These are phyloP conservation scores for Colletotrichum scovillei DNA, from an alignment of 2,329 filamentous ascomycete species.

Conservation along the genomic window DNA sequence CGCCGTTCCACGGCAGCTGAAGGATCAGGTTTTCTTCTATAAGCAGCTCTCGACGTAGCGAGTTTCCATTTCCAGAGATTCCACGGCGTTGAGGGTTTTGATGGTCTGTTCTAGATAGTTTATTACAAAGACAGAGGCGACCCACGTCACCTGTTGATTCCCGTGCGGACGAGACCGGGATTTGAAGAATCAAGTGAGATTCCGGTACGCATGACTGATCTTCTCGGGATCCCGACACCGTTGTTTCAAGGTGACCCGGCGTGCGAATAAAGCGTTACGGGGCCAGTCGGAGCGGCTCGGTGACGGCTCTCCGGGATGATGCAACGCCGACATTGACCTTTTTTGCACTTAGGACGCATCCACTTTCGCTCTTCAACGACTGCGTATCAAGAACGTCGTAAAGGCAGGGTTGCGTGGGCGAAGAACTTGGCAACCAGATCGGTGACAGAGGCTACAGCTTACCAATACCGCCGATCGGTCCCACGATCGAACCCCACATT, in stretches of 20 bases:
- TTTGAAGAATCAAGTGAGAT: conserved; percentile 13
- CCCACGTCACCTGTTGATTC: conserved; percentile 1
- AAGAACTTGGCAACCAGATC: not conserved
- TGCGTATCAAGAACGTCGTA: not conserved
- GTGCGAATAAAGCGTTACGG: not conserved
- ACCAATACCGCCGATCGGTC: conserved; percentile 4
- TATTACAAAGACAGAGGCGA: conserved; percentile 9
- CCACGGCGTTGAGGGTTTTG: conserved; percentile 5
- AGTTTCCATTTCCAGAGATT: not conserved
- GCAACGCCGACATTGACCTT: not conserved
- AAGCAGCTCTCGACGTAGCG: conserved; percentile 57
- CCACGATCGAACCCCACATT: conserved; percentile 14
- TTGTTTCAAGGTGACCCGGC: not conserved
- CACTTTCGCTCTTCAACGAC: not conserved
- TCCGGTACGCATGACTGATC: not conserved
- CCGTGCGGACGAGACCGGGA: not conserved
- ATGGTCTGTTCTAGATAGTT: conserved; percentile 17
- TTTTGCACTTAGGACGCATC: not conserved
- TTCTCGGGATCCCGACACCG: not conserved
- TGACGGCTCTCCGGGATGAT: not conserved
- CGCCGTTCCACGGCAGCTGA: conserved; percentile 53
- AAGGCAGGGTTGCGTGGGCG: not conserved
- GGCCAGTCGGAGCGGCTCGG: not conserved
- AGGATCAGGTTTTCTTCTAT: conserved; percentile 68
- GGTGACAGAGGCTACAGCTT: not conserved